Evolutionary conservation across 345 rosid species (phyloP).

Genomic region (Populus euphratica): DNA sequence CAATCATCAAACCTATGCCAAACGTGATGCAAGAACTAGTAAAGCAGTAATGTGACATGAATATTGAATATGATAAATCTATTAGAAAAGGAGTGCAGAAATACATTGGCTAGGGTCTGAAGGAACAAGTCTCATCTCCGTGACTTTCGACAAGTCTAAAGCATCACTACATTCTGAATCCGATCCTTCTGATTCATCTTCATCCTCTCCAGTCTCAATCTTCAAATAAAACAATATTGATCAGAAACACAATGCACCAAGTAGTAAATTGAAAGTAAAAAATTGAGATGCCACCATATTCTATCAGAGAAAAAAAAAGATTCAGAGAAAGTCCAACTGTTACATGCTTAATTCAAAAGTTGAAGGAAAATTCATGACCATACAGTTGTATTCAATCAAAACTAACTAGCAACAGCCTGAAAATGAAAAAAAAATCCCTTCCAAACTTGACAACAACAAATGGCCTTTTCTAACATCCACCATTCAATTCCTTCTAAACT

Average conservation of each 20-base stretch:
- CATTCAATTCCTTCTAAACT: neutral
- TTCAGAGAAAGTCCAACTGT: neutral
- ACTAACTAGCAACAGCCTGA: neutral
- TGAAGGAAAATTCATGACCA: neutral
- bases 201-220: slow-evolving; percentile 76
- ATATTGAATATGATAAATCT: neutral
- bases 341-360: neutral
- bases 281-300: neutral
- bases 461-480: neutral
- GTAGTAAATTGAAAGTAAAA: neutral
- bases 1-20: neutral
- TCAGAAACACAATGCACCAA: slow-evolving; percentile 9
- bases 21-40: neutral
- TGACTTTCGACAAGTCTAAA: slow-evolving; percentile 61
- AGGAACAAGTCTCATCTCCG: slow-evolving; percentile 91
- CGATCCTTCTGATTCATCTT: slow-evolving; percentile 48
- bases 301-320: neutral
- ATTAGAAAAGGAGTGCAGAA: slow-evolving; percentile 8
- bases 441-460: neutral
- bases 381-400: neutral
- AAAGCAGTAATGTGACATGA: neutral
- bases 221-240: slow-evolving; percentile 16
- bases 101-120: slow-evolving; percentile 77
- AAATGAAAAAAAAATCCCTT: neutral
- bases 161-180: slow-evolving; percentile 54